Percentiles rank a stretch among this genome's conserved stretches.
Conservation (phyloP, 768 basidiomycete genomes). For the Xerocomus brunneocitrinus region DNA sequence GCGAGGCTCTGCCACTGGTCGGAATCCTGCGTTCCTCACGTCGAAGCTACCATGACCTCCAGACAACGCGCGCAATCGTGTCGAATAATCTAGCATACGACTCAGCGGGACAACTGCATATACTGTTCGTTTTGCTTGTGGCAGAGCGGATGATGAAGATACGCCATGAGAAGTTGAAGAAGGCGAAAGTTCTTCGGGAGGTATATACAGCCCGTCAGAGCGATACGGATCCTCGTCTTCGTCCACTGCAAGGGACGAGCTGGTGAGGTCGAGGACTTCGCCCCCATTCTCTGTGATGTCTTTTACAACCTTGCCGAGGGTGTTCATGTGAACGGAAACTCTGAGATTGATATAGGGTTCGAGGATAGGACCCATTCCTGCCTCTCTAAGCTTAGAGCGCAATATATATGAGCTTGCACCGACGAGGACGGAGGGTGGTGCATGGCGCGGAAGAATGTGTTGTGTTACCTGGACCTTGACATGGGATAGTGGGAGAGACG, state of each 20-base stretch:
- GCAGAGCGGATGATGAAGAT: constrained; percentile 29
- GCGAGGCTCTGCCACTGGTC: constrained; percentile 54
- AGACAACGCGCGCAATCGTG: constrained; percentile 70
- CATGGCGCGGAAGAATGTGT: constrained; percentile 40
- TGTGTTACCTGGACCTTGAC: constrained; percentile 52
- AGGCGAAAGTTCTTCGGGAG: constrained; percentile 73
- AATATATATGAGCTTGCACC: constrained; percentile 62
- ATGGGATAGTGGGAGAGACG: constrained; percentile 64
- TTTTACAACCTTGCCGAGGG: constrained; percentile 72
- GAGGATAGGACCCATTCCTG: constrained; percentile 68
- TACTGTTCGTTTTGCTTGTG: constrained; percentile 58
- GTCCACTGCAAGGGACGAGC: constrained; percentile 31
- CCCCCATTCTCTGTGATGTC: constrained; percentile 82
- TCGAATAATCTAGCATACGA: constrained; percentile 77
- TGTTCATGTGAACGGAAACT: constrained; percentile 60
- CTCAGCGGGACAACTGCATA: constrained; percentile 74
- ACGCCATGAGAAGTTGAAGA: constrained; percentile 41
- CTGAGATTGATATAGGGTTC: constrained; percentile 76
- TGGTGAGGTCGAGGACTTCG: constrained; percentile 66
- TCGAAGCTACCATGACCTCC: constrained; percentile 83
- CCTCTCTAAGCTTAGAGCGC: constrained; percentile 54
- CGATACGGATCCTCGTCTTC: constrained; percentile 43
- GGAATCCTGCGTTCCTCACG: constrained; percentile 75
- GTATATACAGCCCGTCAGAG: constrained; percentile 68
- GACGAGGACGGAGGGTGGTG: constrained; percentile 51